phyloP scores from a whole-genome alignment of 768 basidiomycete genomes.

The Trametopsis cervina region DNA sequence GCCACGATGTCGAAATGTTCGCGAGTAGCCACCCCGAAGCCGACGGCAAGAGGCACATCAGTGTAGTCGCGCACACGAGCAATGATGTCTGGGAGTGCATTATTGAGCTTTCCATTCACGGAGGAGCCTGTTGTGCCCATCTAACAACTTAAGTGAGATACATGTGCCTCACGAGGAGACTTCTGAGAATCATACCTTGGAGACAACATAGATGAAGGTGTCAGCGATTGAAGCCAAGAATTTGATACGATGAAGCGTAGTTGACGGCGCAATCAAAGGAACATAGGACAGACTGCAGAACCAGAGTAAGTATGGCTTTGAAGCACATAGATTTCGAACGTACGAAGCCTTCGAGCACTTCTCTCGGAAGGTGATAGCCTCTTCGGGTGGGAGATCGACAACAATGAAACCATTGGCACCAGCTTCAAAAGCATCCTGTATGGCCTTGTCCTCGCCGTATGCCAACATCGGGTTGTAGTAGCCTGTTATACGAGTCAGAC shows the following conservation, averaged over 20 bases:
- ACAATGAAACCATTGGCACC: slow-evolving; percentile 98
- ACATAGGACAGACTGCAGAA: slow-evolving; percentile 82
- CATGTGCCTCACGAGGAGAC: not conserved
- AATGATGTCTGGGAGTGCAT: slow-evolving; percentile 76
- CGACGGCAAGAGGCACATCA: slow-evolving; percentile 83
- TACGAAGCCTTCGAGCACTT: slow-evolving; percentile 80
- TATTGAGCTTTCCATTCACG: slow-evolving; percentile 61
- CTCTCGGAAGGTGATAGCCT: slow-evolving; percentile 83
- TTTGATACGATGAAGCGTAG: slow-evolving; percentile 77
- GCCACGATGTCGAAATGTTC: slow-evolving; percentile 83
- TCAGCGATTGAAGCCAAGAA: slow-evolving; percentile 93
- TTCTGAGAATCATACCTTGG: slow-evolving; percentile 51
- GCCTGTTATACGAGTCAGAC: slow-evolving; percentile 39
- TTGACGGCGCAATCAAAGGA: slow-evolving; percentile 93
- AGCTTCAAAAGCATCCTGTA: slow-evolving; percentile 80
- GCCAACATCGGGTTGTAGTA: slow-evolving; percentile 97
- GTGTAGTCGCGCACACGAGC: slow-evolving; percentile 74
- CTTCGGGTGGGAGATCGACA: slow-evolving; percentile 96
- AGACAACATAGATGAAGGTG: slow-evolving; percentile 97
- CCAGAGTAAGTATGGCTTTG: slow-evolving; percentile 3
- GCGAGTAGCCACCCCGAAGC: slow-evolving; percentile 91
- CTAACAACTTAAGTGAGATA: slow-evolving; percentile 29
- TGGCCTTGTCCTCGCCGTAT: slow-evolving; percentile 92
- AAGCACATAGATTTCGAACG: slow-evolving; percentile 28
- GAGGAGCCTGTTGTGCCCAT: slow-evolving; percentile 99